Evolutionary conservation across 768 basidiomycete species (phyloP), one percentile per base, ranked within the genome.

Genomic region (Boletus subparvulus): DNA sequence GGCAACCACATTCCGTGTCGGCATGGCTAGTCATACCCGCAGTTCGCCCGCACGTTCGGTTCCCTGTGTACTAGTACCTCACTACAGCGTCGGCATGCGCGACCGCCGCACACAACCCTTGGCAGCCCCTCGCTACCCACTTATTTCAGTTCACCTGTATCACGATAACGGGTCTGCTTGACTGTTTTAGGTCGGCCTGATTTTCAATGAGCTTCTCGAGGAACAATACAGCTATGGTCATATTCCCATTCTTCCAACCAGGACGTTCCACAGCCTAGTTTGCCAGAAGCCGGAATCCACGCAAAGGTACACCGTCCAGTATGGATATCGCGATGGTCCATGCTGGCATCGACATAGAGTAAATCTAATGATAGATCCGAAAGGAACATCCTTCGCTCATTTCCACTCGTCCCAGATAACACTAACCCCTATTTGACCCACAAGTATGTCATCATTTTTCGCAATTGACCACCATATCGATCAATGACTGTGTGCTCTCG

Each of bases 1-100:
- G 52, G 60, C 53, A 54, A 37, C 2, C 45, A 16, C 19, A 9
- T 16, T 40, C 47, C 19, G 39, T 47, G 37, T 61, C 55, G 55
- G 55, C 60, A 64, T 48, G 62, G 54, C 50, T 35, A 36, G 13
- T 53, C 59, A 59, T 63, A 6, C 42, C 61, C 61, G 61, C 47
- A 26, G 26, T 26, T 3, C 26, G 3, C 26, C 5, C 26, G 35
- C 54, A 56, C 60, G 44, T 35, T 47, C 48, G 21, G 26, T 26
- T 36, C 39, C 26, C 26, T n/a, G 28, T 36, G 36, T 52, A n/a
- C 6, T 44, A 9, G 36, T 47, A 10, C 49, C 57, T 32, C 12
- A 12, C 43, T 24, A 6, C 30, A 33, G 44, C 52, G 54, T 58
- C 61, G 60, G 61, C 49, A 47, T 33, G 30, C 44, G 28, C 47